Percentiles rank a stretch among this genome's conserved stretches.
phyloP scores from a whole-genome alignment of 148 eudicot genomes.

The Rhododendron griersonianum region DNA sequence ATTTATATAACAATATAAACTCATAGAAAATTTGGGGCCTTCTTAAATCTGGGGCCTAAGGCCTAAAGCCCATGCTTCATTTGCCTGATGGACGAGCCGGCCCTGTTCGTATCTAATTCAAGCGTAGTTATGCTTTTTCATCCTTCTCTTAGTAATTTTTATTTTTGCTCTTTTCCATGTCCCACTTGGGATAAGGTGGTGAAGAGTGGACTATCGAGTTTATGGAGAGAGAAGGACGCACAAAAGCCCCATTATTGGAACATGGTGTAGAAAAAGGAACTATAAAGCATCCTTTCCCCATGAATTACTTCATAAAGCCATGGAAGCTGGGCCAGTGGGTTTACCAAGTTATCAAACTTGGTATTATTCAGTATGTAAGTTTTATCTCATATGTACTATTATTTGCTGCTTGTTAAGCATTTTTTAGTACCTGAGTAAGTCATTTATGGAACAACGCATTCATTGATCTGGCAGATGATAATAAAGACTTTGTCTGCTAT shows the following conservation, averaged over 20 bases:
- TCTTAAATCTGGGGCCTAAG: neutral
- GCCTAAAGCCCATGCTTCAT: neutral
- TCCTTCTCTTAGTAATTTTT: neutral
- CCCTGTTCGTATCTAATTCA: neutral
- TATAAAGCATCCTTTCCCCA: conserved; percentile 84
- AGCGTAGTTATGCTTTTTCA: neutral
- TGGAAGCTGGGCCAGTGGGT: conserved; percentile 88
- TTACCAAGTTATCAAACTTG: conserved; percentile 89
- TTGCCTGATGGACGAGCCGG: no score
- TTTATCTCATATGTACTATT: conserved; percentile 11
- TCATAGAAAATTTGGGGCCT: neutral
- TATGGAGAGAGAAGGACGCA: conserved; percentile 91
- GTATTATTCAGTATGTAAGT: conserved; percentile 99
- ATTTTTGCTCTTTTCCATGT: conserved; percentile 5
- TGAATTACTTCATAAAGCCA: conserved; percentile 75
- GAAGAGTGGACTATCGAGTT: conserved; percentile 86
- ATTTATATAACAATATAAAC: neutral
- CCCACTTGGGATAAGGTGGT: conserved; percentile 55
- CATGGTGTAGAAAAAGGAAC: conserved; percentile 69
- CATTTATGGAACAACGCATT: conserved; percentile 2
- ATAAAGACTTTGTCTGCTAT: conserved; percentile 88
- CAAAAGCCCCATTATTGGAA: conserved; percentile 69
- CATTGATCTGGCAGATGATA: conserved; percentile 62
- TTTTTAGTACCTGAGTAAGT: conserved; percentile 5
- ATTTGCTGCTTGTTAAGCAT: conserved; percentile 8